Base-by-base conservation (phyloP, 805 yeast species). In the Candida vartiovaarae region DNA sequence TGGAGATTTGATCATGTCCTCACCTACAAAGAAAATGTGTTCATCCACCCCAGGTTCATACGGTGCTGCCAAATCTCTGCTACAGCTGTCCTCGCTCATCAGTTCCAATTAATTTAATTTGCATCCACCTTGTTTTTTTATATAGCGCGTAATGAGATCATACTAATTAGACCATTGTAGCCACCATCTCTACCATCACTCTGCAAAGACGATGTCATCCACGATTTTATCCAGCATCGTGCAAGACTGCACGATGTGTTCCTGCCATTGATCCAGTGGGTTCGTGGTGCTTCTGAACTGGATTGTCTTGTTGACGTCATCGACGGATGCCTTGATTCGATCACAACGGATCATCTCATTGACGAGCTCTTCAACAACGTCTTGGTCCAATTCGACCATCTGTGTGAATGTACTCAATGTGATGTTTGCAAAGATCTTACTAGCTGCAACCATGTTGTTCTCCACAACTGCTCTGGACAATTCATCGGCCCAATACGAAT, bases 1-100 rank as follows among this genome's bases (percentile, higher is more conserved):
- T 29, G 57, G 55, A 15, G 62, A 56, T 34, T 33, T 49, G 36
- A 34, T 63, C 6, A 42, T 64, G 54, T 61, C 67, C 5, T 62
- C 70, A 28, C 73, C 74, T 38, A 65, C 69, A 1, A 66, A 65
- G 50, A 48, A 63, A 28, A 6, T 46, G 6, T 50, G 46, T 15
- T 51, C 66, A 47, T 62, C 72, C 4, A 71, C 75, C 3, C 75
- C 76, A 6, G 68, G 72, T 4, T 68, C 74, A 1, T 70, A 69
- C 43, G 75, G 74, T 32, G 76, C 75, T 28, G 76, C 76, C 8
- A 62, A 66, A 42, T 70, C 72, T 25, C 51, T 71, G 42, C 45
- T 71, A 28, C 74, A 70, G 46, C 44, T 71, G 46, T 15, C 20
- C 20, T 70, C 44, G 6, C 61, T 67, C 41, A 49, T 50, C 44